Evolutionary conservation across 345 rosid genomes (phyloP), one percentile per base, ranked within the genome.

Genomic region (Lepidium aucheri): DNA sequence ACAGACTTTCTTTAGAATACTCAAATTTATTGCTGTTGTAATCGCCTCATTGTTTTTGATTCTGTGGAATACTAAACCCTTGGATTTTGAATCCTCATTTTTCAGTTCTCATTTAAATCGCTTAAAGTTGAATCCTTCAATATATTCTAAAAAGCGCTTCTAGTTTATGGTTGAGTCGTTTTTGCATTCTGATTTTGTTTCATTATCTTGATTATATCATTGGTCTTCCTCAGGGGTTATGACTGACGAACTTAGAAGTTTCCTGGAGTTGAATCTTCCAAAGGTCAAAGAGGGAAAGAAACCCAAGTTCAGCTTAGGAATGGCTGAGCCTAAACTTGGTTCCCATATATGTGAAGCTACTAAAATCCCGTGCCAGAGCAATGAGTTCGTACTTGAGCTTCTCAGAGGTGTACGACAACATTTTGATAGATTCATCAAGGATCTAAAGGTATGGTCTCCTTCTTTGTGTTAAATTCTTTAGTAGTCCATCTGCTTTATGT

Each of bases 201-300:
- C 39, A 13, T 41, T 58, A 11, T 24, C 30, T 1, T 51, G 22
- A 7, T 30, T 8, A 40, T 10, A 13, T 34, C 9, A 1, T 42
- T 73, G 14, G 5, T 7, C 2, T 35, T n/a, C 38, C 34, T 7
- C 44, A 83, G 84, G 87, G 32, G 69, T 88, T 15, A 88, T 90
- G 99, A 90, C 96, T 3, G 91, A 94, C 41, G 97, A 94, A 69
- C 76, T 94, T 78, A 85, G 96, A 81, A 88, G 77, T 69, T 90
- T 94, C 57, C 80, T 90, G 69, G 97, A 90, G 82, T 61, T 94
- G 60, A 94, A 87, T 81, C 91, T 94, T 30, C 97, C 96, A 9
- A 94, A 88, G 68, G 96, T 90, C 17, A 88, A 90, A 78, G 94
- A 85, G 58, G 88, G 95, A 65, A 90, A 90, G 92, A 94, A 90